Conservation (phyloP, 2,329 filamentous ascomycete genomes). For the Ophiostoma himal-ulmi region DNA sequence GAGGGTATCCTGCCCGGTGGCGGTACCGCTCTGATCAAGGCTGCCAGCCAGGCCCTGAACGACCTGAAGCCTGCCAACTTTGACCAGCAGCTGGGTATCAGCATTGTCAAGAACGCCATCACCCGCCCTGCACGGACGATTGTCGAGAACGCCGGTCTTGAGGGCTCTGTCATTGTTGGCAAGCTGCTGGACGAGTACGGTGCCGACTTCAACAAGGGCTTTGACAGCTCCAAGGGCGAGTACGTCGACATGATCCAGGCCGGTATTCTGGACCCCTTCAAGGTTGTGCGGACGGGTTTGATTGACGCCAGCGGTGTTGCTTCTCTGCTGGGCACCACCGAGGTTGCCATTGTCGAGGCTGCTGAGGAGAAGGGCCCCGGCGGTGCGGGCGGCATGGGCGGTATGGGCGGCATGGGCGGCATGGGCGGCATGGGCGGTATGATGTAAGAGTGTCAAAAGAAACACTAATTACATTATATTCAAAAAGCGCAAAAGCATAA, state of each 20-base stretch:
- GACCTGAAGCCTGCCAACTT: conserved; percentile 89
- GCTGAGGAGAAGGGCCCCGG: conserved; percentile 79
- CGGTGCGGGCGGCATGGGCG: conserved; percentile 49
- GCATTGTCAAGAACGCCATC: conserved; percentile 96
- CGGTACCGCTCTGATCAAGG: conserved; percentile 97
- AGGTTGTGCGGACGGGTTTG: conserved; percentile 96
- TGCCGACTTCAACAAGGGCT: conserved; percentile 94
- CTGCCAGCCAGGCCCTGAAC: conserved; percentile 78
- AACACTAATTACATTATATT: conserved; percentile 24
- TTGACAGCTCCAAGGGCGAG: conserved; percentile 92
- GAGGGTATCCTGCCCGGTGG: conserved; percentile 98
- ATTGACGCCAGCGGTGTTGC: conserved; percentile 94
- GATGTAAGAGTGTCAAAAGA: conserved; percentile 44
- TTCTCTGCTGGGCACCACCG: conserved; percentile 92
- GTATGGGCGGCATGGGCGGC: conserved; percentile 58
- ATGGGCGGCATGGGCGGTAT: conserved; percentile 53
- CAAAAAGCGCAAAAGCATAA: conserved; percentile 19
- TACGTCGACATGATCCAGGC: conserved; percentile 97
- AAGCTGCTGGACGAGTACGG: conserved; percentile 95
- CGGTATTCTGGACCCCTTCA: conserved; percentile 98
- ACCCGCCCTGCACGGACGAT: conserved; percentile 91
- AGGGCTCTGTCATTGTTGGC: conserved; percentile 93
- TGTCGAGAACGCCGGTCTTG: conserved; percentile 93
- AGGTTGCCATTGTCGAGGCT: conserved; percentile 95
- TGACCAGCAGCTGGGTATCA: conserved; percentile 97